Evolutionary conservation across 768 basidiomycete species (phyloP), one percentile per base, ranked within the genome.

Genomic region (Dioszegia aurantiaca): DNA sequence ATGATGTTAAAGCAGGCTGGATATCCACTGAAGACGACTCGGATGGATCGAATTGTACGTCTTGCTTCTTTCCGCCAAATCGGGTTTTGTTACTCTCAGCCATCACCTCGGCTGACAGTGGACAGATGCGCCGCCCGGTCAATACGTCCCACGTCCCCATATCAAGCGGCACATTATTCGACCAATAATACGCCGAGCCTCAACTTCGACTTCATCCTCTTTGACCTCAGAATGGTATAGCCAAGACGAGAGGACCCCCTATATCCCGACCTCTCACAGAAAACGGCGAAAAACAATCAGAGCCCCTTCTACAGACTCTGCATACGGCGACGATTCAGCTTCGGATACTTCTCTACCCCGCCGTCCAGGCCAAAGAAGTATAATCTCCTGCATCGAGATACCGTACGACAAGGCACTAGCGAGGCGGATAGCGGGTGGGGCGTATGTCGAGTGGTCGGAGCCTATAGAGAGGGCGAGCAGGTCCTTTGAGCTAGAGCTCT

Each of bases 351-450:
- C 33, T 33, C 33, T 14, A n/a, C 23, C 11, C 17, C 44, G 17
- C 26, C 37, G 46, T 4, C 39, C 43, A 3, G 64, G 65, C 6
- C 43, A 63, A 24, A 58, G 28, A 5, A 61, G 67, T n/a, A 31
- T 24, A 2, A 63, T 72, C 51, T 61, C 65, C n/a, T 69, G 65
- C 49, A 60, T 72, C 12, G 67, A 72, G 61, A 67, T 72, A 23
- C 65, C 70, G 0, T 51, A 56, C 28, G 67, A 69, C 54, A 45
- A 63, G n/a, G 39, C 45, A 19, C 12, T 72, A n/a, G 55, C 40
- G 19, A 55, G 56, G 19, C 58, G 61, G n/a, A 69, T 72, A n/a
- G 45, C 55, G 10, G 67, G 65, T 21, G 68, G 68, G 8, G 67
- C 57, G 39, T 72, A 72, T 52, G 44, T 55, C 33, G 67, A 72